Conservation (phyloP, 441 rosid genomes). For the Populus tomentosa region DNA sequence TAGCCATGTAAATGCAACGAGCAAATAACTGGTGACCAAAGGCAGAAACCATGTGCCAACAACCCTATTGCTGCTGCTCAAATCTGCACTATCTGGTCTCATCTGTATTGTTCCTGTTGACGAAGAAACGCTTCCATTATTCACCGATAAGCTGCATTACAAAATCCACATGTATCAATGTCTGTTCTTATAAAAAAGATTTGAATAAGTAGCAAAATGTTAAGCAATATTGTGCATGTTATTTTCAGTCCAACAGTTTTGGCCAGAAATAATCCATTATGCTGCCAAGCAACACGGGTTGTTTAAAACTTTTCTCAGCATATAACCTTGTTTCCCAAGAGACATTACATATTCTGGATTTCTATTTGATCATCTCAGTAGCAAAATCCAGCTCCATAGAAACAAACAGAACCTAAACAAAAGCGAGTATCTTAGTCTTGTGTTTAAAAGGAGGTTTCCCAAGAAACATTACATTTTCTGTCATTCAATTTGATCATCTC, state of each 20-base stretch:
- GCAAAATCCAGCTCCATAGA: background rate
- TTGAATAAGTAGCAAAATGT: background rate
- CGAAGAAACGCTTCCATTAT: constrained; percentile 42
- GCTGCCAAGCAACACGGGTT: background rate
- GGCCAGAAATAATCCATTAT: no score
- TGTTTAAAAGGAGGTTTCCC: background rate
- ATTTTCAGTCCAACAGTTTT: no score
- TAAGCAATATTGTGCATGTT: background rate
- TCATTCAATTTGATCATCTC: background rate
- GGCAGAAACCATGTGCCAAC: constrained; percentile 28
- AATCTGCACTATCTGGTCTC: constrained; percentile 38
- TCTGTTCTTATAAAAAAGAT: background rate
- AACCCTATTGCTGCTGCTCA: constrained; percentile 36
- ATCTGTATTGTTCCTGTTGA: constrained; percentile 31
- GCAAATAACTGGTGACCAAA: constrained; percentile 23
- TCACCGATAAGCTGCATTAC: constrained; percentile 45
- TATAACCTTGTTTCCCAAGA: background rate
- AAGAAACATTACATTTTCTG: background rate
- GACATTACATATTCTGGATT: background rate
- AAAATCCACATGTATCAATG: constrained; percentile 1
- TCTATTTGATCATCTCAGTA: background rate
- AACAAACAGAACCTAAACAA: background rate
- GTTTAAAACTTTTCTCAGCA: background rate
- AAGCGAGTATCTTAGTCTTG: background rate
- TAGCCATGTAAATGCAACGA: constrained; percentile 12